Evolutionary conservation across 352 stramenopile genomes (phyloP).

Genomic region (Pythium oligandrum): DNA sequence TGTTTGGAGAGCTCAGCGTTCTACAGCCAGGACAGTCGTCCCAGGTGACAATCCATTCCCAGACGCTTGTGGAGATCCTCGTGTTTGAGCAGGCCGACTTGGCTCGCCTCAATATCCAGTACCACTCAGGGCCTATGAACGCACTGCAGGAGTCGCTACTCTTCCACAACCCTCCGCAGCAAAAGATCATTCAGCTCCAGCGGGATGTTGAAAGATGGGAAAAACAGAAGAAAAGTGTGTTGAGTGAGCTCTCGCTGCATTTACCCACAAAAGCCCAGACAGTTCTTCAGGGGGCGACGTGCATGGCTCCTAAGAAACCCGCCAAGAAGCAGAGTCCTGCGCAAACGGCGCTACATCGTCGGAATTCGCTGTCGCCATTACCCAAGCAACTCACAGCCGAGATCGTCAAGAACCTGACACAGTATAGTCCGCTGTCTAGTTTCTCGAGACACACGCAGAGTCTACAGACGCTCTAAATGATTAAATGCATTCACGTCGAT

Average conservation of each 20-base stretch:
- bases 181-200: slow-evolving; percentile 64
- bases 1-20: slow-evolving; percentile 72
- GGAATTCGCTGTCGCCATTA: too few relatives aligned
- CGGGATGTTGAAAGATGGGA: slow-evolving; percentile 46
- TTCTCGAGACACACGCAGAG: too few relatives aligned
- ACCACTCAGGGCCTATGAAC: slow-evolving; percentile 71
- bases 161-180: slow-evolving; percentile 74
- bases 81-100: slow-evolving; percentile 51
- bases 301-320: slow-evolving; percentile 3
- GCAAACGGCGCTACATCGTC: too few relatives aligned
- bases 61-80: slow-evolving; percentile 63
- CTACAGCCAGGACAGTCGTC: slow-evolving; percentile 60
- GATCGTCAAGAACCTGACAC: background rate
- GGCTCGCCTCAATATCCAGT: slow-evolving; percentile 55
- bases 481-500: too few relatives aligned
- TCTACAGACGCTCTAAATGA: too few relatives aligned
- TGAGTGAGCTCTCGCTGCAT: slow-evolving; percentile 32
- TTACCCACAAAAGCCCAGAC: slow-evolving; percentile 15
- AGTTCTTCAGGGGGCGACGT: slow-evolving; percentile 9
- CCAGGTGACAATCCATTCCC: slow-evolving; percentile 48
- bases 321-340: too few relatives aligned
- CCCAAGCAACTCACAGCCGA: background rate
- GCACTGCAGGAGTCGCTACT: slow-evolving; percentile 68
- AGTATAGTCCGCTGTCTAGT: too few relatives aligned
- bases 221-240: slow-evolving; percentile 41